Evolutionary conservation across 2,329 filamentous ascomycete species (phyloP), one percentile per base, ranked within the genome.

Genomic region (Cadophora gregata): DNA sequence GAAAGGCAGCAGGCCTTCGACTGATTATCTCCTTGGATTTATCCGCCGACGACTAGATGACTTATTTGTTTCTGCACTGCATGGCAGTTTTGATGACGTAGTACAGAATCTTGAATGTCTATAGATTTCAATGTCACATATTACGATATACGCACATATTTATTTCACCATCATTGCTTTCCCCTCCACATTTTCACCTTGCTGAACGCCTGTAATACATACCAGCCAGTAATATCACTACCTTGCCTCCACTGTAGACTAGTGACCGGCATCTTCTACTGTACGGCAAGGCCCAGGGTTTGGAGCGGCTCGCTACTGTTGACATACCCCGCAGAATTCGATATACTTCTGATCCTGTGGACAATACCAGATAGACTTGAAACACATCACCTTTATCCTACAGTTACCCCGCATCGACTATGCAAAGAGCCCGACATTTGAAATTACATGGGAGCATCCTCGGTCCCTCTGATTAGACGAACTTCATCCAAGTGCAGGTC

Each of bases 1-100:
- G 73, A 73, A 71, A 76, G 75, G 76, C 75, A 77, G 59, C 68
- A 72, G 75, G 75, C 76, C 75, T 77, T 74, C 68, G 68, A 71
- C 70, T 66, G 73, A 69, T 70, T 70, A 67, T 66, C 62, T 69
- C 51, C 68, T 68, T 71, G 60, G 70, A 69, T 68, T 64, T 70
- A 65, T 73, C 63, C 68, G 67, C 69, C 72, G 71, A 74, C 64
- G 69, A 73, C 65, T 74, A 55, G 66, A 73, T 66, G 70, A 72
- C 42, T 65, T 68, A 59, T 69, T 69, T 64, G 59, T 68, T 45
- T 47, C 33, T 51, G 61, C 50, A 64, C 53, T 63, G 66, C 66
- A 68, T 70, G 61, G 62, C 67, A 66, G 63, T 64, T 62, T 65
- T 62, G 59, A 33, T 62, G 50, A 31, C 42, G 58, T 48, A 42